Conservation (phyloP, 345 rosid species). For the Leavenworthia alabamica region DNA sequence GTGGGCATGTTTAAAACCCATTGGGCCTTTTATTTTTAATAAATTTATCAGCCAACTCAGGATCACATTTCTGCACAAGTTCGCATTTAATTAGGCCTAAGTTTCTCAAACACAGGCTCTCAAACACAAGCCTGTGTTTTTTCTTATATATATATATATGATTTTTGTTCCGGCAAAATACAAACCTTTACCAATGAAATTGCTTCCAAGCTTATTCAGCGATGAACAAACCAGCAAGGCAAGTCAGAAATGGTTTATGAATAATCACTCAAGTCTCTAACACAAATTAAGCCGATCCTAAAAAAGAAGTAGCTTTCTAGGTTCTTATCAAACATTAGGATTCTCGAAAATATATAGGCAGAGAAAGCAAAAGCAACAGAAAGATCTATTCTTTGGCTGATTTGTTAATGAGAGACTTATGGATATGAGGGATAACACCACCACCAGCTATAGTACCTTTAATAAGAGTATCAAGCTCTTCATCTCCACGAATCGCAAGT, state of each 20-base stretch:
- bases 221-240: neutral
- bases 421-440: slow-evolving; percentile 72
- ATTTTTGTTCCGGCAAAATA: no score
- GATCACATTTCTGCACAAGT: no score
- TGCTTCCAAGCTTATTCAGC: no score
- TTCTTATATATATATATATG: no score
- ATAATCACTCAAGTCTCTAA: slow-evolving; percentile 10
- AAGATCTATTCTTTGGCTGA: slow-evolving; percentile 49
- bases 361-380: neutral
- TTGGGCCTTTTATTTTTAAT: slow-evolving; percentile 1
- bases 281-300: slow-evolving; percentile 27
- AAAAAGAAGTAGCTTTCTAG: slow-evolving; percentile 27
- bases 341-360: slow-evolving; percentile 13
- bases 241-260: slow-evolving; percentile 16
- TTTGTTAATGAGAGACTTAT: slow-evolving; percentile 71
- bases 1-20: neutral
- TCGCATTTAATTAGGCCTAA: no score
- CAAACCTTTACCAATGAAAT: no score
- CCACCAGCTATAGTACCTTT: slow-evolving; percentile 72
- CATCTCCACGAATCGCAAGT: slow-evolving; percentile 67
- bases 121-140: no score
- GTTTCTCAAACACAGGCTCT: no score
- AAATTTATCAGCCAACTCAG: neutral
- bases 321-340: slow-evolving; percentile 25
- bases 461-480: slow-evolving; percentile 65